A percentile compares a stretch with the other conserved stretches of the same genome.
These are phyloP conservation scores for Xylariomycetidae sp. DNA, from an alignment of 2,329 filamentous ascomycete genomes.

Conservation along the genomic window DNA sequence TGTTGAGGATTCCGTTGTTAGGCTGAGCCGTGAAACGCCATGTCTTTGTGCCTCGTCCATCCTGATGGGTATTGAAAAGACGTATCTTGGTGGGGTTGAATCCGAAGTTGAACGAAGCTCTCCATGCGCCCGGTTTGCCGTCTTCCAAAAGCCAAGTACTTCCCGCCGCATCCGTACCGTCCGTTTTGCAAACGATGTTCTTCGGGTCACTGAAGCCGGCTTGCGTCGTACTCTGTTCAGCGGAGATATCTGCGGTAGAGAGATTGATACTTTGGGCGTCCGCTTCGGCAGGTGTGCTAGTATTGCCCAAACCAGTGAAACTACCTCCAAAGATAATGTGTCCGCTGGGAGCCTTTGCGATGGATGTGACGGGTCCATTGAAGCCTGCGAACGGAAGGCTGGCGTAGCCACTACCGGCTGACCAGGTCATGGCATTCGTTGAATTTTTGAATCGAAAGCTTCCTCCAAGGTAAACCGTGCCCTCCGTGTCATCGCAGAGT, in stretches of 20 bases:
- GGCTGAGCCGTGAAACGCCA: slow-evolving; percentile 84
- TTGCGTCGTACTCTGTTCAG: slow-evolving; percentile 54
- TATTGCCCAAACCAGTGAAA: slow-evolving; percentile 84
- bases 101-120: slow-evolving; percentile 73
- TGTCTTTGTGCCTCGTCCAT: slow-evolving; percentile 80
- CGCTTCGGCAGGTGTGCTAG: slow-evolving; percentile 60
- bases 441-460: slow-evolving; percentile 75
- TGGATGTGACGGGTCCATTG: slow-evolving; percentile 85
- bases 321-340: slow-evolving; percentile 88
- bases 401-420: slow-evolving; percentile 60
- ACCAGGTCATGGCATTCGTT: slow-evolving; percentile 85
- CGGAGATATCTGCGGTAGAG: slow-evolving; percentile 66
- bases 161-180: slow-evolving; percentile 59
- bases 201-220: slow-evolving; percentile 67
- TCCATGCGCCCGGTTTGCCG: slow-evolving; percentile 72
- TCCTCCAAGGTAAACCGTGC: slow-evolving; percentile 87
- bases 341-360: slow-evolving; percentile 70
- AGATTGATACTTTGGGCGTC: slow-evolving; percentile 81
- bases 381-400: slow-evolving; percentile 89
- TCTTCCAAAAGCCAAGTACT: slow-evolving; percentile 79
- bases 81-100: slow-evolving; percentile 84
- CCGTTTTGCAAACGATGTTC: slow-evolving; percentile 77
- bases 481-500: slow-evolving; percentile 69
- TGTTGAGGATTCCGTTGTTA: slow-evolving; percentile 88
- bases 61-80: slow-evolving; percentile 78